Percentiles rank a stretch among this genome's conserved stretches.
These are phyloP conservation scores for Musa acuminata DNA, from an alignment of 176 grass and related monocot genomes.

Conservation along the genomic window DNA sequence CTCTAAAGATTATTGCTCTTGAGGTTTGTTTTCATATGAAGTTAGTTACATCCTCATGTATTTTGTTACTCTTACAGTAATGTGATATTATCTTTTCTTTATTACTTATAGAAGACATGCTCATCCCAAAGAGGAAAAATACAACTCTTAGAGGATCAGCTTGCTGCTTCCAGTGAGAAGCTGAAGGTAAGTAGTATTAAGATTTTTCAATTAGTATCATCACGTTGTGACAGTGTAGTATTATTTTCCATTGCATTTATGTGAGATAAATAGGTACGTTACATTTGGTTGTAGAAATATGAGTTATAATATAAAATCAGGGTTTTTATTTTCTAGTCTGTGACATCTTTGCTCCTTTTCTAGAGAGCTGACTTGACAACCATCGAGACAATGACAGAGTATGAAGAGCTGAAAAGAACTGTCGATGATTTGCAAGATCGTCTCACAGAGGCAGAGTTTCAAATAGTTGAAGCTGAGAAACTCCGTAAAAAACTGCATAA, in stretches of 20 bases:
- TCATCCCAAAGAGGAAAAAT: constrained; percentile 39
- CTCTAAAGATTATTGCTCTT: neutral
- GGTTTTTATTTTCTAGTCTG: neutral
- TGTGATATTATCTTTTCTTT: neutral
- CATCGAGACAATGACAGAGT: constrained; percentile 61
- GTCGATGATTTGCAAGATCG: constrained; percentile 60
- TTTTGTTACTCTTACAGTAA: neutral
- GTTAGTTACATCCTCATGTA: neutral
- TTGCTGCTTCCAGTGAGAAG: constrained; percentile 42
- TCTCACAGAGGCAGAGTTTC: constrained; percentile 56
- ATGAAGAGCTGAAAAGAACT: constrained; percentile 51
- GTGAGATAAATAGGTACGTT: neutral
- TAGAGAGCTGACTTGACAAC: constrained; percentile 68
- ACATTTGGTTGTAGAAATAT: neutral
- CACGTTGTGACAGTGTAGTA: neutral
- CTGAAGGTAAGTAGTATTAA: constrained; percentile 25
- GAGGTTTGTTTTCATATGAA: neutral
- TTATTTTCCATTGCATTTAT: neutral
- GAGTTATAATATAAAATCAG: neutral
- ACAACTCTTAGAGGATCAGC: constrained; percentile 33
- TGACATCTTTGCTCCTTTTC: constrained; percentile 7
- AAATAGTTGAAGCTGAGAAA: constrained; percentile 66
- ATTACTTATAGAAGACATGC: constrained; percentile 32
- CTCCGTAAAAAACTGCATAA: constrained; percentile 85
- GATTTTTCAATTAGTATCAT: neutral